These are phyloP conservation scores for Phytophthora melonis DNA, from an alignment of 352 stramenopile species.

Conservation along the genomic window DNA sequence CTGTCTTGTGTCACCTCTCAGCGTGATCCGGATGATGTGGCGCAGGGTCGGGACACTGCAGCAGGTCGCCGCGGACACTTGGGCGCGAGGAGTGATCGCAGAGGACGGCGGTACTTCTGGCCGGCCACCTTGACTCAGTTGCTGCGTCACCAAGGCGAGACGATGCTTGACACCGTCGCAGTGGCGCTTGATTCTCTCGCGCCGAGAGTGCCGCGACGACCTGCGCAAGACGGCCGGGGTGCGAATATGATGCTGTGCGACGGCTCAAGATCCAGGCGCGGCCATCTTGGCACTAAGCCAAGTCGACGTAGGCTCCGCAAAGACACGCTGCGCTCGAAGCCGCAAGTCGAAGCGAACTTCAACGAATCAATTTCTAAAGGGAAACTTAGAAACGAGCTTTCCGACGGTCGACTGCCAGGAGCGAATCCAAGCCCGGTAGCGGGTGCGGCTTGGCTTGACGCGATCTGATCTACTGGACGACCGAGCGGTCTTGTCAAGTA, in stretches of 20 bases:
- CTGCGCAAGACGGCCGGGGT: conserved; percentile 3
- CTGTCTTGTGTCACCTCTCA: not conserved
- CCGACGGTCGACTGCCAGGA: too few relatives aligned
- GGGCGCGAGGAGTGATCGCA: not conserved
- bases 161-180: not conserved
- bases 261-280: too few relatives aligned
- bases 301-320: too few relatives aligned
- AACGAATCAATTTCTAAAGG: too few relatives aligned
- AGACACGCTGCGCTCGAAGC: too few relatives aligned
- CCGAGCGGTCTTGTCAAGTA: too few relatives aligned
- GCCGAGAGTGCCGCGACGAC: not conserved
- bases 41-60: not conserved
- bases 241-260: not conserved
- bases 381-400: too few relatives aligned
- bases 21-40: not conserved
- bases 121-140: not conserved
- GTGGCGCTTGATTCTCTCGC: not conserved
- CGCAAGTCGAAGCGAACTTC: too few relatives aligned
- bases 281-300: too few relatives aligned
- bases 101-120: not conserved
- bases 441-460: too few relatives aligned
- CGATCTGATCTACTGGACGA: too few relatives aligned
- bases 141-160: not conserved
- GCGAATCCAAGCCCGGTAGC: too few relatives aligned
- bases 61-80: not conserved